These are phyloP conservation scores for Mycena haematopus DNA, from an alignment of 768 basidiomycete species.

Conservation along the genomic window DNA sequence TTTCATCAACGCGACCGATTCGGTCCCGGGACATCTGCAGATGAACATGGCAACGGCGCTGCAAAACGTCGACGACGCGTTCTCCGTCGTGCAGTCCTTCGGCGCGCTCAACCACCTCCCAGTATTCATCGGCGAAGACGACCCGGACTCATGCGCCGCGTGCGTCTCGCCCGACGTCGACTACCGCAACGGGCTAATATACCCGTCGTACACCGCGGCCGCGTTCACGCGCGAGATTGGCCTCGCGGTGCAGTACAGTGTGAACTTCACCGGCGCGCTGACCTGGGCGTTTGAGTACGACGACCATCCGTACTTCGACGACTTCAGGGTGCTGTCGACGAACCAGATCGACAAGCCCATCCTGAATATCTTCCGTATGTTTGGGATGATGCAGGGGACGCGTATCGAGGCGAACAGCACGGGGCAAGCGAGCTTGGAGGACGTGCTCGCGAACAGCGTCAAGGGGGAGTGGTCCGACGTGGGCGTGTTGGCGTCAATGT, in stretches of 20 bases:
- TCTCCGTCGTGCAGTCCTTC: conserved; percentile 27
- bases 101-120: conserved; percentile 25
- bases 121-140: conserved; percentile 27
- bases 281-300: conserved; percentile 30
- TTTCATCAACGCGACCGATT: conserved; percentile 25
- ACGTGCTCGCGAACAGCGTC: conserved; percentile 26
- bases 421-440: conserved; percentile 22
- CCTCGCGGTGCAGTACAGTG: conserved; percentile 15
- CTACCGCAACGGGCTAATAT: conserved; percentile 28
- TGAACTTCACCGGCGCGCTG: conserved; percentile 28
- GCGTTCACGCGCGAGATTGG: conserved; percentile 29
- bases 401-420: conserved; percentile 28
- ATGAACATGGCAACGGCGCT: conserved; percentile 28
- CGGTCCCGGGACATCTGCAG: conserved; percentile 25
- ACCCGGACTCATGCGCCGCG: conserved; percentile 28
- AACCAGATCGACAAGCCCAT: conserved; percentile 30
- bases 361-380: conserved; percentile 28
- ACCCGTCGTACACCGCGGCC: conserved; percentile 29
- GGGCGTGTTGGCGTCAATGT: conserved; percentile 26
- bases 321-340: conserved; percentile 27
- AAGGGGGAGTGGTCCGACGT: conserved; percentile 25
- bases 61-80: conserved; percentile 28
- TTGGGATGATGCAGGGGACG: conserved; percentile 26
- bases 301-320: conserved; percentile 28
- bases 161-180: conserved; percentile 24